These are phyloP conservation scores for Rhododendron ovatum DNA, from an alignment of 148 eudicot species.

Conservation along the genomic window DNA sequence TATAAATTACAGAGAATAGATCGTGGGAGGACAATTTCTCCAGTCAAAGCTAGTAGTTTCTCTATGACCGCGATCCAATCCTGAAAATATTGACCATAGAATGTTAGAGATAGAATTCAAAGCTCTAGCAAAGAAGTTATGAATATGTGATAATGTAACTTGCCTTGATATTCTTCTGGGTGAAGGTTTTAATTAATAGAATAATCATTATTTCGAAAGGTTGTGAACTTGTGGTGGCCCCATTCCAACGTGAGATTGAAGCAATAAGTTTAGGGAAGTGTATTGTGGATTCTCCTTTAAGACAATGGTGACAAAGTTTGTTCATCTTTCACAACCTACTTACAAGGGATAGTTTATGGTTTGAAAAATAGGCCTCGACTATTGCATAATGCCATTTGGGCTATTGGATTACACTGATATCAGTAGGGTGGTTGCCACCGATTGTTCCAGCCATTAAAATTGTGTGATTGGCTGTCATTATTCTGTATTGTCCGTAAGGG, in stretches of 20 bases:
- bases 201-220: neutral
- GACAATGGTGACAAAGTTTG: neutral
- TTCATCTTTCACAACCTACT: neutral
- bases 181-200: neutral
- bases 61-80: neutral
- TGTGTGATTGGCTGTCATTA: no score
- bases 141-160: neutral
- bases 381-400: no score
- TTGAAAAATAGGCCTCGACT: no score
- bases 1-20: neutral
- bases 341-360: neutral
- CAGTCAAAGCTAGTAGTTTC: neutral
- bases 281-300: neutral
- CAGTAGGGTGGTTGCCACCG: no score
- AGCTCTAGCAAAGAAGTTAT: neutral
- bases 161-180: neutral
- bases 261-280: neutral
- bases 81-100: neutral
- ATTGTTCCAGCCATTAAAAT: no score
- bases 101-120: neutral
- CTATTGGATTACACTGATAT: no score
- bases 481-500: no score
- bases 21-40: neutral
- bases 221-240: neutral
- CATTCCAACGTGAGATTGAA: neutral